These are phyloP conservation scores for Populus davidiana DNA, from an alignment of 345 rosid genomes.

Conservation along the genomic window DNA sequence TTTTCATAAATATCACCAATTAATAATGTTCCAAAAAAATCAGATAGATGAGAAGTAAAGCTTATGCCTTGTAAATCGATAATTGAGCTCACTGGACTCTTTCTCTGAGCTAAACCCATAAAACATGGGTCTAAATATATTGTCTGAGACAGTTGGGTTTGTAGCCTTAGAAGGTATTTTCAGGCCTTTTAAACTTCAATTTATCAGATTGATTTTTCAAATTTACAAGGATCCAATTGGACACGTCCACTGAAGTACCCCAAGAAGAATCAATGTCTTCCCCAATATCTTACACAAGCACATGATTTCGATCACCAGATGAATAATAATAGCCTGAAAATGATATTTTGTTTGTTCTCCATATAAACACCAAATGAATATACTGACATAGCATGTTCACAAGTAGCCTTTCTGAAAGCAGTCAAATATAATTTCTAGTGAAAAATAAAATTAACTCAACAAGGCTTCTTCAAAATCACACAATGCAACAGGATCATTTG, in stretches of 20 bases:
- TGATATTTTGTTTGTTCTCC: neutral
- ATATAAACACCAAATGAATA: neutral
- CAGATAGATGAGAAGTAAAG: too few relatives aligned
- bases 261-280: slow-evolving; percentile 9
- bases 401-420: neutral
- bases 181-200: too few relatives aligned
- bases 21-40: too few relatives aligned
- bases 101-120: too few relatives aligned
- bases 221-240: slow-evolving; percentile 25
- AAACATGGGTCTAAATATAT: too few relatives aligned
- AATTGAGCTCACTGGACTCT: too few relatives aligned
- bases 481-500: slow-evolving; percentile 96
- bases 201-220: slow-evolving; percentile 15
- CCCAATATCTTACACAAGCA: slow-evolving; percentile 23
- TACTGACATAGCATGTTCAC: neutral
- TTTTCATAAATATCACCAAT: too few relatives aligned
- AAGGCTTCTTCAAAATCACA: slow-evolving; percentile 99
- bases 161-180: too few relatives aligned
- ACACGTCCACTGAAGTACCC: slow-evolving; percentile 20
- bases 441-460: neutral
- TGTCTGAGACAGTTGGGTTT: too few relatives aligned
- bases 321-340: slow-evolving; percentile 3
- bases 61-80: too few relatives aligned
- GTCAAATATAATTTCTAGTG: neutral
- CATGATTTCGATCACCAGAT: slow-evolving; percentile 9